Base-by-base conservation (phyloP, 169 alveolate species). In the Ichthyophthirius multifiliis region DNA sequence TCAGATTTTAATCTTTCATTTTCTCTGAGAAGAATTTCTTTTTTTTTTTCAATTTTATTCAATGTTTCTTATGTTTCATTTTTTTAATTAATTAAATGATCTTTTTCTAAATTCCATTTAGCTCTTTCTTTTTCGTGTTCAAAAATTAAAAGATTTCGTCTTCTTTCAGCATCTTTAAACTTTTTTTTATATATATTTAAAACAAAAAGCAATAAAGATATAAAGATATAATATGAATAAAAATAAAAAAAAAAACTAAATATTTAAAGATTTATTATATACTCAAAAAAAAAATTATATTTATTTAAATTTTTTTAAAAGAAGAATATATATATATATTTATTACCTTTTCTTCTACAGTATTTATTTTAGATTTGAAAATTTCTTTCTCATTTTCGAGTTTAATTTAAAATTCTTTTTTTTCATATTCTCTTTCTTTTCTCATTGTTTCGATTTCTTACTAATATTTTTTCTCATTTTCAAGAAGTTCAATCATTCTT, bases 91-190 rank as follows among this genome's bases (percentile, higher is more conserved):
- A 80, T 65, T 23, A 92, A 73, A 67, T 91, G 88, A 76, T 92
- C 95, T 79, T 90, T 86, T 83, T 94, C 97, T 31, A 91, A 83
- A 43, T 89, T 86, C 97, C 97, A 94, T 75, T 92, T 94, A 12
- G 97, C 97, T 81, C 94, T 89, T 82, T 94, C 96, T 79, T 90
- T 92, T 65, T 94, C 97, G 43, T 84, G 81, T 73, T 92, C 95
- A 43, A 94, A 86, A 23, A 94, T 41, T 27, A 87, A 55, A 3
- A 89, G 85, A 16, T 93, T 83, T 82, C 90, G 83, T 75, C 89
- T 86, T 12, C 84, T 75, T 65, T 92, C 94, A 18, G 86, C 86
- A 74, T 88, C 92, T 55, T 87, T 90, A 76, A 32, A 90, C 76
- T 12, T 81, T 47, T 82, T 76, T 88, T n/a, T n/a, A n/a, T n/a